Percentiles rank a stretch among this genome's conserved stretches.
Conservation (phyloP, 306 rosid genomes). For the Albizia julibrissin region DNA sequence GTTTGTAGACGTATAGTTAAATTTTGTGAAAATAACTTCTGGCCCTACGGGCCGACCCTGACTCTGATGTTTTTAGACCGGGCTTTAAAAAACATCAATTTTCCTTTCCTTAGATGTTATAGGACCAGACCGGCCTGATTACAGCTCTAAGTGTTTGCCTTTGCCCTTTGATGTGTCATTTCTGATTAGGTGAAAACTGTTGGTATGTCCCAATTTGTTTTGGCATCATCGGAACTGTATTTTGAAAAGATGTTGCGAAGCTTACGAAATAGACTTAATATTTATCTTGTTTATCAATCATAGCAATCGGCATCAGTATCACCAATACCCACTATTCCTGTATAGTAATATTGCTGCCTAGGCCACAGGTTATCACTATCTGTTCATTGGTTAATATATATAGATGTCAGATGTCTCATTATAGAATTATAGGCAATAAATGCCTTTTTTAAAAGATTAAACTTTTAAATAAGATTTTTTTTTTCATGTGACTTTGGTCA, state of each 20-base stretch:
- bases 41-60: no score
- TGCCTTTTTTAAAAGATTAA: background rate
- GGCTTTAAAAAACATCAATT: no score
- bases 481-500: background rate
- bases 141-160: no score
- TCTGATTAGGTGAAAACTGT: background rate
- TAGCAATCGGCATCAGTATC: background rate
- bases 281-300: background rate
- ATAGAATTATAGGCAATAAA: background rate
- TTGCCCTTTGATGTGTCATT: background rate
- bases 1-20: no score
- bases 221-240: slow-evolving; percentile 4
- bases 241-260: slow-evolving; percentile 9
- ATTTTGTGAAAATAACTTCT: no score
- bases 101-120: no score
- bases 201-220: background rate
- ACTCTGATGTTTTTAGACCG: no score
- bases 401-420: background rate
- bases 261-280: background rate
- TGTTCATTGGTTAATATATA: background rate
- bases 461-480: background rate
- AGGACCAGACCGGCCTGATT: no score
- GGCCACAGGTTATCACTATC: background rate
- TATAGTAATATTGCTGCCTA: background rate
- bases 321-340: background rate